These are phyloP conservation scores for Globisporangium iwayamae DNA, from an alignment of 352 stramenopile genomes.

Conservation along the genomic window DNA sequence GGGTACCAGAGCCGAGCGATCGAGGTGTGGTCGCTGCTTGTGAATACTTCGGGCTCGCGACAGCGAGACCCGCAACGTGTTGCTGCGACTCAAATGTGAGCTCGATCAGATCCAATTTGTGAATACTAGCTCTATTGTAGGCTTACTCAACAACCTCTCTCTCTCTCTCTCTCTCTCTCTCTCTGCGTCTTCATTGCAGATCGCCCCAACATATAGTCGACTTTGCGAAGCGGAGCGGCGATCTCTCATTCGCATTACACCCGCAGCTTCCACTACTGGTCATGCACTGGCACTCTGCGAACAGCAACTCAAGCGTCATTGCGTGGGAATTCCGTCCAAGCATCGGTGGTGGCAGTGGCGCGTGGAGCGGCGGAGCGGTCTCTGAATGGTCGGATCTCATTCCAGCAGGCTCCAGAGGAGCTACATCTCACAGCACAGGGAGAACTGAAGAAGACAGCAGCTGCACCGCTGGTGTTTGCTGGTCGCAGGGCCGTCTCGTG, in stretches of 20 bases:
- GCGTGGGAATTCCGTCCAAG: conserved; percentile 21
- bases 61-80: conserved; percentile 29
- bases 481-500: conserved; percentile 9
- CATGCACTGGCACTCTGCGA: conserved; percentile 35
- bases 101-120: background rate
- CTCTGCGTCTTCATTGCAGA: conserved; percentile 15
- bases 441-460: conserved; percentile 9
- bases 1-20: conserved; percentile 56
- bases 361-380: conserved; percentile 23
- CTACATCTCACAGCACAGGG: background rate
- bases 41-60: conserved; percentile 3
- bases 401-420: background rate
- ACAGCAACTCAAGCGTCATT: conserved; percentile 12
- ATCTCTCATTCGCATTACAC: conserved; percentile 44
- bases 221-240: conserved; percentile 48
- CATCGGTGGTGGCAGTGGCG: conserved; percentile 21
- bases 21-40: conserved; percentile 44
- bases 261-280: conserved; percentile 37
- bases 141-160: background rate
- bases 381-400: conserved; percentile 21
- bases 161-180: conserved; percentile 2
- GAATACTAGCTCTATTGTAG: background rate
- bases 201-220: conserved; percentile 38
- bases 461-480: conserved; percentile 10
- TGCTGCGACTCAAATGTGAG: conserved; percentile 30